phyloP scores from a whole-genome alignment of 2,329 filamentous ascomycete species.

The Penicillium freii region DNA sequence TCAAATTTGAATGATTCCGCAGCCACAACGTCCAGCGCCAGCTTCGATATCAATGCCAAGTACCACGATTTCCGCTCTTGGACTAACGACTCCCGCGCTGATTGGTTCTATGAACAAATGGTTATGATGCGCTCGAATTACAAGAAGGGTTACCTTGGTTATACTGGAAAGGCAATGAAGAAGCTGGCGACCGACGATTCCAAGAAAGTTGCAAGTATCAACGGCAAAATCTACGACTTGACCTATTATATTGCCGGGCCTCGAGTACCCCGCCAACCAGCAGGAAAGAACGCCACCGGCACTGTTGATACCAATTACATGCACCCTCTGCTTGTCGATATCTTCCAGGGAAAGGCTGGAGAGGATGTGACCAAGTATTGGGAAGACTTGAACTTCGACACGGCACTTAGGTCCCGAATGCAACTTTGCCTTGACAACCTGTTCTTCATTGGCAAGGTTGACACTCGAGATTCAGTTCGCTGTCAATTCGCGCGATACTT shows the following conservation, averaged over 20 bases:
- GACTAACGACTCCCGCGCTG: constrained; percentile 75
- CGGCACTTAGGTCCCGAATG: constrained; percentile 64
- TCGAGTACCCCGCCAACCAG: constrained; percentile 59
- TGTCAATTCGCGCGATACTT: constrained; percentile 91
- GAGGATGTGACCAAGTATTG: constrained; percentile 80
- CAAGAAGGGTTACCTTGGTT: constrained; percentile 85
- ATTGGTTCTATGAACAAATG: constrained; percentile 94
- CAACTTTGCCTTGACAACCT: constrained; percentile 84
- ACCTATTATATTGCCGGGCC: constrained; percentile 79
- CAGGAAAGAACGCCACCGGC: constrained; percentile 51
- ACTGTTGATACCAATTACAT: constrained; percentile 72
- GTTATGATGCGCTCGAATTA: constrained; percentile 71
- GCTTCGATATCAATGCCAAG: constrained; percentile 67
- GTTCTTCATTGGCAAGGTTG: constrained; percentile 88
- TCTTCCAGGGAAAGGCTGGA: constrained; percentile 76
- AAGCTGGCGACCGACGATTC: constrained; percentile 61
- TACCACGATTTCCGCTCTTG: constrained; percentile 94
- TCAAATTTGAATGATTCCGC: constrained; percentile 68
- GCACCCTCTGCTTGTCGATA: constrained; percentile 66
- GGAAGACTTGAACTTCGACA: constrained; percentile 64
- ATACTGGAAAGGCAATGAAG: constrained; percentile 71
- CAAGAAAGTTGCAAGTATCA: constrained; percentile 72
- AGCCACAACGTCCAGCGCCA: constrained; percentile 62
- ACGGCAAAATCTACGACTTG: constrained; percentile 81
- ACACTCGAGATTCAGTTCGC: constrained; percentile 80